Conservation (phyloP, 2,329 filamentous ascomycete genomes). For the Monilinia fructigena region DNA sequence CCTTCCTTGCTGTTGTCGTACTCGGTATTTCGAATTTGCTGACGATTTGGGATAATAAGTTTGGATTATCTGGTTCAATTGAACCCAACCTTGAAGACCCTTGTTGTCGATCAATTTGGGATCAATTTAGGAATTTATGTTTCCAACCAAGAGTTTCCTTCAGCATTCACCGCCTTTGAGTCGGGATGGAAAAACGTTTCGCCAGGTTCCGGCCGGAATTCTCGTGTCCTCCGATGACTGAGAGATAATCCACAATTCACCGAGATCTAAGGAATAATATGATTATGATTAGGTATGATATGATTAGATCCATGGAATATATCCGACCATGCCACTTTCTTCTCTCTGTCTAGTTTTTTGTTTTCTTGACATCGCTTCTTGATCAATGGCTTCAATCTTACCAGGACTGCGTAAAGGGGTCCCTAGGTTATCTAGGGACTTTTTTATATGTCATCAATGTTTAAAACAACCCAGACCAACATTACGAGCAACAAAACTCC, state of each 20-base stretch:
- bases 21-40: constrained; percentile 6
- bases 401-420: constrained; percentile 36
- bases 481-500: constrained; percentile 24
- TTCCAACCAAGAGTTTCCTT: too few relatives aligned
- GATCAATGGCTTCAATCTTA: constrained; percentile 39
- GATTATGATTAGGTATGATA: too few relatives aligned
- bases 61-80: not conserved
- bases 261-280: not conserved
- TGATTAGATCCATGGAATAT: too few relatives aligned
- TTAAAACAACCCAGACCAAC: constrained; percentile 28
- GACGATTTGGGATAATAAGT: not conserved
- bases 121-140: not conserved
- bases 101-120: constrained; percentile 2
- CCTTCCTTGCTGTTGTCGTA: constrained; percentile 1
- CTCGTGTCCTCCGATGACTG: not conserved
- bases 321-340: constrained; percentile 12
- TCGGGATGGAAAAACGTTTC: not conserved
- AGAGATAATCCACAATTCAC: constrained; percentile 7
- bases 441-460: constrained; percentile 40
- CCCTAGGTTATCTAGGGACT: constrained; percentile 35
- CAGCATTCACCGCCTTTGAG: not conserved
- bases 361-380: not conserved
- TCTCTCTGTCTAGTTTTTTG: too few relatives aligned
- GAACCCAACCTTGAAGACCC: not conserved
- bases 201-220: not conserved